Evolutionary conservation across 83 land plant genomes (phyloP).

Genomic region (Diphasiastrum complanatum): DNA sequence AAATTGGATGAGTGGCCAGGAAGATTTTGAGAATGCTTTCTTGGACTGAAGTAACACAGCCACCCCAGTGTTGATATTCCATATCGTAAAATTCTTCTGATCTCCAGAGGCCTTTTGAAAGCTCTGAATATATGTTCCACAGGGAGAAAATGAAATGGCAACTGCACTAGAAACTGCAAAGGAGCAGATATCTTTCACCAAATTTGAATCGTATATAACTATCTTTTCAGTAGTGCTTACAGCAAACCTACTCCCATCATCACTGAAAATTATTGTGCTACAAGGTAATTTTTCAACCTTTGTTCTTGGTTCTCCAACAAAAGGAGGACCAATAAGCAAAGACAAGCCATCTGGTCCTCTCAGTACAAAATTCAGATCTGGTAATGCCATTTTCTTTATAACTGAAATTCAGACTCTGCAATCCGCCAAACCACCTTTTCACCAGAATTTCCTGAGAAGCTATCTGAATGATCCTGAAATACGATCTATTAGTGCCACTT

Average conservation of each 20-base stretch:
- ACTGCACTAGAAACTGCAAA: constrained; percentile 48
- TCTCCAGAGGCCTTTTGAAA: too few species aligned
- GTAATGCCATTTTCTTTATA: too few species aligned
- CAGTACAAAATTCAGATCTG: constrained; percentile 34
- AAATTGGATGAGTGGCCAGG: constrained; percentile 81
- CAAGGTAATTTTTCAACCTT: constrained; percentile 62
- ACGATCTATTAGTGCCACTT: too few species aligned
- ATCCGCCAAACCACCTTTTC: too few species aligned
- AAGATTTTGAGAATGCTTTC: constrained; percentile 3
- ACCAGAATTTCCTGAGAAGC: too few species aligned
- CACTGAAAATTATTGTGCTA: constrained; percentile 53
- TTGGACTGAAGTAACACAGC: background rate
- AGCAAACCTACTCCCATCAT: constrained; percentile 65
- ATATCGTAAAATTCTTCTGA: background rate
- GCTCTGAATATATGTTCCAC: too few species aligned
- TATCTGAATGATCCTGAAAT: too few species aligned
- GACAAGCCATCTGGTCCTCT: constrained; percentile 65
- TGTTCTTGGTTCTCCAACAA: constrained; percentile 41
- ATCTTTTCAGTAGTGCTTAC: constrained; percentile 41
- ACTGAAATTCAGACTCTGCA: too few species aligned
- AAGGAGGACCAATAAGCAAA: constrained; percentile 68
- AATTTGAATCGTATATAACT: constrained; percentile 41
- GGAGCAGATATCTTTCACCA: constrained; percentile 39
- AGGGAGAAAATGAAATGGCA: constrained; percentile 53
- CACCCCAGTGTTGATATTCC: background rate